A percentile compares a stretch with the other conserved stretches of the same genome.
Conservation (phyloP, 2,329 filamentous ascomycete species). For the Cladophialophora psammophila region DNA sequence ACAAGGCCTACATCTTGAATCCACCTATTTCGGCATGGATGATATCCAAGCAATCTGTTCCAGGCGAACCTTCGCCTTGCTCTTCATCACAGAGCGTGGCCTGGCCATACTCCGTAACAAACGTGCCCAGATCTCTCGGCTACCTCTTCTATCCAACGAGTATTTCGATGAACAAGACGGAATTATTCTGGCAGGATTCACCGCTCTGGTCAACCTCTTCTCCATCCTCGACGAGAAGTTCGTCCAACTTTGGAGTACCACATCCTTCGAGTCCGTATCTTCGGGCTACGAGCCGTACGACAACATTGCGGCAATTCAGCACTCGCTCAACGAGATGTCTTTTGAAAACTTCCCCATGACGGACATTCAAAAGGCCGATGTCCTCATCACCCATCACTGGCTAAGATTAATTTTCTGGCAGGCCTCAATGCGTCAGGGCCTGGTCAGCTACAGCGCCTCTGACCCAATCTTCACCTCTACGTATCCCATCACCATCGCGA, state of each 20-base stretch:
- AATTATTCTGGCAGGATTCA: conserved; percentile 39
- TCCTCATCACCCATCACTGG: conserved; percentile 74
- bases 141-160: conserved; percentile 36
- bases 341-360: conserved; percentile 54
- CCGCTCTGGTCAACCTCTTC: conserved; percentile 38
- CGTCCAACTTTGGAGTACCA: conserved; percentile 37
- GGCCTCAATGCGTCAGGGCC: conserved; percentile 70
- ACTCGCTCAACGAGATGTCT: conserved; percentile 38
- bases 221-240: conserved; percentile 41
- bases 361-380: conserved; percentile 70
- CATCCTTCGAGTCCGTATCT: conserved; percentile 24
- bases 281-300: conserved; percentile 30
- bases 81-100: conserved; percentile 41
- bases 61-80: conserved; percentile 38
- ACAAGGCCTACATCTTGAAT: conserved; percentile 36
- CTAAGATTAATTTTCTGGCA: conserved; percentile 76
- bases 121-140: conserved; percentile 36
- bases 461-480: conserved; percentile 69
- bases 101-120: conserved; percentile 41
- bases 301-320: conserved; percentile 39
- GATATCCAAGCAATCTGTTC: conserved; percentile 38
- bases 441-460: conserved; percentile 65
- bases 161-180: conserved; percentile 41
- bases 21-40: conserved; percentile 34
- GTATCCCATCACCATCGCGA: conserved; percentile 68